These are phyloP conservation scores for Trichoderma harzianum DNA, from an alignment of 2,329 filamentous ascomycete species.

Conservation along the genomic window DNA sequence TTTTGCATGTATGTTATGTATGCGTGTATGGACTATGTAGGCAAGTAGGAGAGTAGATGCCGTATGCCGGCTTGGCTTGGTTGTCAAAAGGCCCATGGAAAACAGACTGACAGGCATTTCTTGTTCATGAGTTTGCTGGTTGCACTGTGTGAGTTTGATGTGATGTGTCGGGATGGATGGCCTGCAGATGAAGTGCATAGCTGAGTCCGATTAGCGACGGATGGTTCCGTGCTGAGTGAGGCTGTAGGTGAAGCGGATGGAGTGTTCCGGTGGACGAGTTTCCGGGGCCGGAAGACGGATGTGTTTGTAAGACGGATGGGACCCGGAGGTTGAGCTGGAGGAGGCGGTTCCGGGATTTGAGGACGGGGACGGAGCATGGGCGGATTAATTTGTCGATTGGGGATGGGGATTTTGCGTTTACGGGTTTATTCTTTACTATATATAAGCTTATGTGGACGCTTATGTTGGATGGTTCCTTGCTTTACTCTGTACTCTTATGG, in stretches of 20 bases:
- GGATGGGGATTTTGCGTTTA: not conserved
- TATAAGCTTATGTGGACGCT: not conserved
- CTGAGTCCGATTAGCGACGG: not conserved
- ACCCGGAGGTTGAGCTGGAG: not conserved
- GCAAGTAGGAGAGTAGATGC: not conserved
- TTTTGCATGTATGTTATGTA: not conserved
- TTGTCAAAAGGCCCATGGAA: not conserved
- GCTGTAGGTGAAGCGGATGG: not conserved
- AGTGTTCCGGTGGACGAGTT: not conserved
- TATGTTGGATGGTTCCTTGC: not conserved
- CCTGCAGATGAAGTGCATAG: not conserved
- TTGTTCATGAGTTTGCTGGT: not conserved
- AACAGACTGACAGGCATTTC: not conserved
- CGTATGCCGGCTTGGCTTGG: not conserved
- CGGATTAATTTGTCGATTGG: not conserved
- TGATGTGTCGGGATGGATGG: not conserved
- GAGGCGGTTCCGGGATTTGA: not conserved
- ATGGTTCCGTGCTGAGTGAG: not conserved
- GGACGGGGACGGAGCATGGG: not conserved
- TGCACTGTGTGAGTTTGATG: not conserved
- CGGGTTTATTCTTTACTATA: not conserved
- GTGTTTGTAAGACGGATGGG: not conserved
- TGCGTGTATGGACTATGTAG: not conserved
- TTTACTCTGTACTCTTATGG: not conserved
- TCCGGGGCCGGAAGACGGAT: not conserved